Evolutionary conservation across 176 grass and related monocot species (phyloP).

Genomic region (Rhynchospora breviuscula): DNA sequence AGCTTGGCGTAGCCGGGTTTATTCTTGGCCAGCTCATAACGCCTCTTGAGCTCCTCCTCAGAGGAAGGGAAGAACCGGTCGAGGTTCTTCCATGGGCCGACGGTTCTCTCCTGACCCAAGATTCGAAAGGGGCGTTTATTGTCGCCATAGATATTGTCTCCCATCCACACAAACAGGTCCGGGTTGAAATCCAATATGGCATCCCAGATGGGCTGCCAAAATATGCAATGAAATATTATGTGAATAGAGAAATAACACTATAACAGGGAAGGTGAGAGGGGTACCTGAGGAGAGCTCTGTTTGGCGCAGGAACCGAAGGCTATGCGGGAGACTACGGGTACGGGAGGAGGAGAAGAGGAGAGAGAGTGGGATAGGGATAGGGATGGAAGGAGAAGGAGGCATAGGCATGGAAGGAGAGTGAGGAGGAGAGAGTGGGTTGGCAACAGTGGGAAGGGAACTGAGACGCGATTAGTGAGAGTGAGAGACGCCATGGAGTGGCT

Average conservation of each 20-base stretch:
- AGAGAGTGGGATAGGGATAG: background rate
- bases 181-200: slow-evolving; percentile 57
- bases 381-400: background rate
- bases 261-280: no score
- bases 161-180: slow-evolving; percentile 90
- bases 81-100: slow-evolving; percentile 77
- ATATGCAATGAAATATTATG: background rate
- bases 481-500: background rate
- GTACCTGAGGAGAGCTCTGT: slow-evolving; percentile 74
- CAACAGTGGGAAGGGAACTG: background rate
- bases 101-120: slow-evolving; percentile 56
- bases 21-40: slow-evolving; percentile 61
- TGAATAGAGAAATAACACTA: background rate
- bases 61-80: slow-evolving; percentile 73
- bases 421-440: background rate
- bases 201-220: slow-evolving; percentile 70
- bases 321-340: slow-evolving; percentile 44
- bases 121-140: slow-evolving; percentile 54
- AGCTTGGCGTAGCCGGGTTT: slow-evolving; percentile 64
- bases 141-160: slow-evolving; percentile 96
- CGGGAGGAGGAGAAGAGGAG: background rate
- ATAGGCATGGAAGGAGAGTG: background rate
- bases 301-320: slow-evolving; percentile 91
- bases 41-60: slow-evolving; percentile 58
- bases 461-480: background rate